These are phyloP conservation scores for Nyctanthes arbortristis DNA, from an alignment of 257 asterid genomes.

Conservation along the genomic window DNA sequence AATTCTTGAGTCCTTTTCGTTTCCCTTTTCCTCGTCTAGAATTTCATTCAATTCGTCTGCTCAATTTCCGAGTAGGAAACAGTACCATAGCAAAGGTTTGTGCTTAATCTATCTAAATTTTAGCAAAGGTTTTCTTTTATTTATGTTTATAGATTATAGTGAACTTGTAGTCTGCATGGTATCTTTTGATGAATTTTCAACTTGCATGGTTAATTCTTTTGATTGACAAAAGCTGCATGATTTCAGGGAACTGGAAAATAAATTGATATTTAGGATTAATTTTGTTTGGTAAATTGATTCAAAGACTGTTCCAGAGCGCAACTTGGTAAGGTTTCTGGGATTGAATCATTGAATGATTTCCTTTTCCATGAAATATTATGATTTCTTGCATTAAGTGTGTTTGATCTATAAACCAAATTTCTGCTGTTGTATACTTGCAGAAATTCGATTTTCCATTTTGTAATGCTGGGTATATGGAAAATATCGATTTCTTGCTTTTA, in stretches of 20 bases:
- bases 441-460: neutral
- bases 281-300: neutral
- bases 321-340: neutral
- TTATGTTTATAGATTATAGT: no score
- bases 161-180: neutral
- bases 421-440: no score
- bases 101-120: neutral
- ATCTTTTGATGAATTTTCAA: neutral
- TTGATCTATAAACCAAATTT: no score
- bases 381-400: no score
- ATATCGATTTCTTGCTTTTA: neutral
- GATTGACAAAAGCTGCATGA: neutral
- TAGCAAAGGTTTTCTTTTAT: neutral
- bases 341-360: neutral
- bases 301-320: neutral
- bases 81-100: slow-evolving; percentile 46
- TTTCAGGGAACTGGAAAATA: neutral
- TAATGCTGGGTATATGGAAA: neutral
- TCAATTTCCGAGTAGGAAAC: slow-evolving; percentile 38
- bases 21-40: neutral
- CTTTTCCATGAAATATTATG: no score
- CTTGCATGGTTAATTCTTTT: neutral
- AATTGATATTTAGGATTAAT: neutral
- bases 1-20: neutral
- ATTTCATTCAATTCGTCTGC: slow-evolving; percentile 4